A percentile compares a stretch with the other conserved stretches of the same genome.
phyloP scores from a whole-genome alignment of 495 filamentous ascomycete species.

The Bombardia bombarda region DNA sequence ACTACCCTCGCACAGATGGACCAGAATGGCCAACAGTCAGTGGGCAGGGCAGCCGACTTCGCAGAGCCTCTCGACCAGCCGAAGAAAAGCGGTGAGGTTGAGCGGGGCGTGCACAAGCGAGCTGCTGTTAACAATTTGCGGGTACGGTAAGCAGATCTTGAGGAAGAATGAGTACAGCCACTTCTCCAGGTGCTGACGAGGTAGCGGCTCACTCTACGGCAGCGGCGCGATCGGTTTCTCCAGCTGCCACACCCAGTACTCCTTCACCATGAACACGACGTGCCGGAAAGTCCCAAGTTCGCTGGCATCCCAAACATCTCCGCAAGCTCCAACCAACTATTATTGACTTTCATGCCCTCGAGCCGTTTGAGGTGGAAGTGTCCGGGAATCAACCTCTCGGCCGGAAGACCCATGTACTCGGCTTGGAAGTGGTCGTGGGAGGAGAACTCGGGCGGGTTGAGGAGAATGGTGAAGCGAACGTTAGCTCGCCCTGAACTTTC shows the following conservation, averaged over 20 bases:
- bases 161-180: constrained; percentile 27
- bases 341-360: too few relatives aligned
- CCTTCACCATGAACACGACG: too few relatives aligned
- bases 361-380: constrained; percentile 13
- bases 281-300: too few relatives aligned
- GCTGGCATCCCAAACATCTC: too few relatives aligned
- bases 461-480: constrained; percentile 17
- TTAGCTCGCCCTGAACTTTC: constrained; percentile 7
- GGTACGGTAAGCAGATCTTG: constrained; percentile 25
- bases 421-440: constrained; percentile 15
- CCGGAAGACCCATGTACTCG: constrained; percentile 19
- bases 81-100: constrained; percentile 23
- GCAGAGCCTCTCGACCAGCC: constrained; percentile 19
- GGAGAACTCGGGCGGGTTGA: constrained; percentile 12
- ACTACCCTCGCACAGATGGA: constrained; percentile 14
- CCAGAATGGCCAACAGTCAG: constrained; percentile 23
- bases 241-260: too few relatives aligned
- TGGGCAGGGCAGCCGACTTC: constrained; percentile 30
- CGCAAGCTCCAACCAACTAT: too few relatives aligned
- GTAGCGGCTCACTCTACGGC: constrained; percentile 11
- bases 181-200: constrained; percentile 16
- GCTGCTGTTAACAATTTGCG: background rate
- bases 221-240: background rate
- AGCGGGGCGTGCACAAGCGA: constrained; percentile 16
- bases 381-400: constrained; percentile 9